Percentiles rank a stretch among this genome's conserved stretches.
Evolutionary conservation across 1,139 yeast species (phyloP).

Genomic region (Debaryomyces coudertii): DNA sequence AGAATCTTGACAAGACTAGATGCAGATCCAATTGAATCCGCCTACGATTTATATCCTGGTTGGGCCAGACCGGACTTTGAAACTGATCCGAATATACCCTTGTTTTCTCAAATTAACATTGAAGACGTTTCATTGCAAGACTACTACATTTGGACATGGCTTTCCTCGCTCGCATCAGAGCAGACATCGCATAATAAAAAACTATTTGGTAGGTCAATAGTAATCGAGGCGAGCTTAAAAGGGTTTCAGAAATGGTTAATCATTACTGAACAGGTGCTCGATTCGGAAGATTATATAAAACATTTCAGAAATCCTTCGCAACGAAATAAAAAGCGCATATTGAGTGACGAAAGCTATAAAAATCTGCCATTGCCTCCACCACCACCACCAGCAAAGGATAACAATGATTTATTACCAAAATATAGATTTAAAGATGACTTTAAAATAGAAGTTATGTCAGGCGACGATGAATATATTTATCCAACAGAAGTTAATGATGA

Average conservation of each 20-base stretch:
- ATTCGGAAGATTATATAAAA: constrained; percentile 42
- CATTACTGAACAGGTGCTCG: constrained; percentile 67
- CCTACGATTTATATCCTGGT: constrained; percentile 45
- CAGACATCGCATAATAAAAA: constrained; percentile 67
- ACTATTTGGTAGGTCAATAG: constrained; percentile 78
- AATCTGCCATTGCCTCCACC: constrained; percentile 35
- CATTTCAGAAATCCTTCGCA: constrained; percentile 26
- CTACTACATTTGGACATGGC: constrained; percentile 91
- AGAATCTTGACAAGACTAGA: constrained; percentile 64
- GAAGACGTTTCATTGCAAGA: constrained; percentile 77
- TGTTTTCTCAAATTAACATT: constrained; percentile 54
- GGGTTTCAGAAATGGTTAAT: constrained; percentile 86
- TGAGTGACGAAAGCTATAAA: constrained; percentile 25
- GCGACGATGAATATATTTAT: constrained; percentile 14
- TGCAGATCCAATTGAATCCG: constrained; percentile 45
- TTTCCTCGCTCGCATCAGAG: constrained; percentile 75
- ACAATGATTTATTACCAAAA: constrained; percentile 23
- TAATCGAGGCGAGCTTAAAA: constrained; percentile 69
- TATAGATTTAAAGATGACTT: constrained; percentile 21
- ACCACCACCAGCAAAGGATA: constrained; percentile 14
- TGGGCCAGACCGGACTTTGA: constrained; percentile 38
- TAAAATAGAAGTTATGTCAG: constrained; percentile 10
- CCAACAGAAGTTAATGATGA: constrained; percentile 15
- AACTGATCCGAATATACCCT: constrained; percentile 36
- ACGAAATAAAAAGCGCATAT: constrained; percentile 16